phyloP scores from a whole-genome alignment of 768 basidiomycete species.

The Mycena latifolia region DNA sequence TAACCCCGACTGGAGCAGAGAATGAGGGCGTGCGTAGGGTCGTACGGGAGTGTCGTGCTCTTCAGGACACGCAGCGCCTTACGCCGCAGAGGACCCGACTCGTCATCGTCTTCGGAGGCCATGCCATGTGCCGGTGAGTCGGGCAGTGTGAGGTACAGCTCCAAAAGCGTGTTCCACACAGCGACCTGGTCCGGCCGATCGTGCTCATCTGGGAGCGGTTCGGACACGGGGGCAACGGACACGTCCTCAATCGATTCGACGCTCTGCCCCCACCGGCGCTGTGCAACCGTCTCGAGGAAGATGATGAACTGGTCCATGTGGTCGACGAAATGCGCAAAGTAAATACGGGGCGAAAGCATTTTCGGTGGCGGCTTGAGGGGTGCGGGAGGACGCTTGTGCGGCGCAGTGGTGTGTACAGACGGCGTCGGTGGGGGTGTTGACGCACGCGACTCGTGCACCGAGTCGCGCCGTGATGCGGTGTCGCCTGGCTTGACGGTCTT shows the following conservation, averaged over 20 bases:
- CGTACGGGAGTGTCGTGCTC: constrained; percentile 77
- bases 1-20: constrained; percentile 90
- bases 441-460: constrained; percentile 50
- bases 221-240: constrained; percentile 31
- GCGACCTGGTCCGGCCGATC: constrained; percentile 80
- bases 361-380: constrained; percentile 53
- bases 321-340: constrained; percentile 96
- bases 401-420: constrained; percentile 42
- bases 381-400: constrained; percentile 35
- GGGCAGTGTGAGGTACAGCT: constrained; percentile 86
- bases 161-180: constrained; percentile 96
- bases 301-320: constrained; percentile 85
- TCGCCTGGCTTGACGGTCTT: constrained; percentile 57
- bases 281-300: constrained; percentile 91
- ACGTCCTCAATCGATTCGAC: constrained; percentile 54
- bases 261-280: constrained; percentile 82
- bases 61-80: constrained; percentile 84
- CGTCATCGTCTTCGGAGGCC: constrained; percentile 48
- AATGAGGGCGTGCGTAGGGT: constrained; percentile 93
- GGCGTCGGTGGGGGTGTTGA: constrained; percentile 51
- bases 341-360: constrained; percentile 84
- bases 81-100: constrained; percentile 50
- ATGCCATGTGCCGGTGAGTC: constrained; percentile 38
- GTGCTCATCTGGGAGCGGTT: constrained; percentile 27
- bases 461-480: constrained; percentile 50